Base-by-base conservation (phyloP, 169 alveolate genomes). In the Amoebophrya sp. region DNA sequence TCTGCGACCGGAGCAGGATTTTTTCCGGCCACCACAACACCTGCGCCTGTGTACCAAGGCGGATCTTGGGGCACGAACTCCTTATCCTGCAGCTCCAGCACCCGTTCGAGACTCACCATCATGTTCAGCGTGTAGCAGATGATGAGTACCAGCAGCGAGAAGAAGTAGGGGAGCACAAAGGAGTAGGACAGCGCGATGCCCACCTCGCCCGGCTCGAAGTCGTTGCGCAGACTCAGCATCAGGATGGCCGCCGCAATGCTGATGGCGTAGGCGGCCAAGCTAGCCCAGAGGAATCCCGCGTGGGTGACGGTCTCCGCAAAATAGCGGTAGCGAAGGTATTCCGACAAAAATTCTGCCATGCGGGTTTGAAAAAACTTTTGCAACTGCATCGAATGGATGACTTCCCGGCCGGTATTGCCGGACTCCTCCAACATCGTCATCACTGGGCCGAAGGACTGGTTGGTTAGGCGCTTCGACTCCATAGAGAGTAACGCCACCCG, bases 81-180 rank as follows among this genome's bases (percentile, higher is more conserved):
- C 83, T 18, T n/a, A 25, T 25, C 18, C 18, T 66, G 83, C 83
- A 66, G 35, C 18, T 66, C 83, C 12, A 66, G 35, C 32, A 66
- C 83, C 32, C 83, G 83, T 25, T 66, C 83, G 83, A 66, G 83
- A 25, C 83, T 66, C 10, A 66, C 83, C 83, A 66, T 66, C 83
- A 66, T 66, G 83, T 66, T 66, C 39, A 66, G 10, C 35, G 32
- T 12, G 83, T 12, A 66, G 35, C 83, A 66, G 83, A 2, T n/a
- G 38, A 66, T 18, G 7, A 66, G 35, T 1, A 66, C 35, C 39
- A 66, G 83, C 83, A 66, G 83, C 39, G 83, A 66, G 83, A 66
- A 66, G 83, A 66, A 66, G 83, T 66, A 66, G 10, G 83, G 83
- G 32, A 66, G 83, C 39, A 66, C 35, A 25, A 66, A 66, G 83